These are phyloP conservation scores for Fusarium cyanostomum DNA, from an alignment of 2,329 filamentous ascomycete species.

Conservation along the genomic window DNA sequence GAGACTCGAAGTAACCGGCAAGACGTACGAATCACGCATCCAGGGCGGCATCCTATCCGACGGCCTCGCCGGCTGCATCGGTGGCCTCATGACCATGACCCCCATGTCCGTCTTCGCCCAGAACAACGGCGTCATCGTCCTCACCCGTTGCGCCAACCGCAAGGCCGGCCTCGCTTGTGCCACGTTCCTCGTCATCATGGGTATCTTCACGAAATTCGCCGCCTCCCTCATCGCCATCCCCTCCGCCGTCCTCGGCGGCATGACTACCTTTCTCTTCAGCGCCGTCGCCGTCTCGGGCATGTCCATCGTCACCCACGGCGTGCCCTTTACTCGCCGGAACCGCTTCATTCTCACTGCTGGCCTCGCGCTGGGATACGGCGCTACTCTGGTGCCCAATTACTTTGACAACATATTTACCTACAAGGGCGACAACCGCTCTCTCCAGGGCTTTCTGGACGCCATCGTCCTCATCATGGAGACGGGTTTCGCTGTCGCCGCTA, in stretches of 20 bases:
- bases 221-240: slow-evolving; percentile 82
- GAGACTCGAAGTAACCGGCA: slow-evolving; percentile 76
- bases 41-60: slow-evolving; percentile 83
- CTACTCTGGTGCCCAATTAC: slow-evolving; percentile 73
- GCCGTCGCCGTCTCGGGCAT: slow-evolving; percentile 82
- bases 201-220: slow-evolving; percentile 84
- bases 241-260: slow-evolving; percentile 70
- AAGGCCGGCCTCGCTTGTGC: slow-evolving; percentile 82
- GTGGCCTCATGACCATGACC: slow-evolving; percentile 80
- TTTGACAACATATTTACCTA: slow-evolving; percentile 80
- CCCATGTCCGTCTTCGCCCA: slow-evolving; percentile 85
- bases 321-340: slow-evolving; percentile 80
- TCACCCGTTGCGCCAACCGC: slow-evolving; percentile 83
- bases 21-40: slow-evolving; percentile 77
- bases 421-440: slow-evolving; percentile 69
- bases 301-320: slow-evolving; percentile 74
- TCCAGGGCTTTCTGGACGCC: slow-evolving; percentile 79
- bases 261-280: slow-evolving; percentile 84
- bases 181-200: slow-evolving; percentile 81
- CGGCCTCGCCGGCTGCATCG: slow-evolving; percentile 77
- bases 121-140: slow-evolving; percentile 85
- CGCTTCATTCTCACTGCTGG: slow-evolving; percentile 83
- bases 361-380: slow-evolving; percentile 76
- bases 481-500: slow-evolving; percentile 78
- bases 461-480: slow-evolving; percentile 78